Percentiles rank a stretch among this genome's conserved stretches.
Conservation (phyloP, 306 rosid species). For the Mimosa pudica region DNA sequence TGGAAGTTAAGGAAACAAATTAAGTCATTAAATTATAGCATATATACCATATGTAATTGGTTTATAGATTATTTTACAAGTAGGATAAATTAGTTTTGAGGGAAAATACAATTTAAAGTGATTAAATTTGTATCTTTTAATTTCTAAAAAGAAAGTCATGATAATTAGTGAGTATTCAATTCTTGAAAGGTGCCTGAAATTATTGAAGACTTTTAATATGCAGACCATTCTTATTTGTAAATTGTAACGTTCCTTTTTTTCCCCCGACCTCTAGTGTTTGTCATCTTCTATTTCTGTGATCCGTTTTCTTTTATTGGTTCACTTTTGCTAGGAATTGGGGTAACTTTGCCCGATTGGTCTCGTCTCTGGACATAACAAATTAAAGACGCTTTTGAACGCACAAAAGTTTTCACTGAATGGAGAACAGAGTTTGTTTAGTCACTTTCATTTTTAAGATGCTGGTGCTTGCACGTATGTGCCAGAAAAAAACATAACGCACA, state of each 20-base stretch:
- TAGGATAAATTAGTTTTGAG: no score
- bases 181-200: not conserved
- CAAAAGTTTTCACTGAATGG: not conserved
- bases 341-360: not conserved
- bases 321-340: not conserved
- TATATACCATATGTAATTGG: no score
- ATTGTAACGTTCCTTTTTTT: not conserved
- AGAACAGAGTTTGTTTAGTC: not conserved
- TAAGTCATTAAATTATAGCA: no score
- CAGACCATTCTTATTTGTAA: not conserved
- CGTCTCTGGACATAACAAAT: not conserved
- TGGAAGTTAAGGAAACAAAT: no score
- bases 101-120: no score
- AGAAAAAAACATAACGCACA: not conserved
- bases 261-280: not conserved
- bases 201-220: not conserved
- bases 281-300: not conserved
- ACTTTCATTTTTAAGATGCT: not conserved
- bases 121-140: no score
- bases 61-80: no score
- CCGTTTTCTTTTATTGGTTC: not conserved
- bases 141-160: no score
- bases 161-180: no score
- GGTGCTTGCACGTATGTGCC: not conserved
- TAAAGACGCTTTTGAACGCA: not conserved